Percentiles rank a stretch among this genome's conserved stretches.
These are phyloP conservation scores for Gnomoniopsis smithogilvyi DNA, from an alignment of 2,329 filamentous ascomycete genomes.

Conservation along the genomic window DNA sequence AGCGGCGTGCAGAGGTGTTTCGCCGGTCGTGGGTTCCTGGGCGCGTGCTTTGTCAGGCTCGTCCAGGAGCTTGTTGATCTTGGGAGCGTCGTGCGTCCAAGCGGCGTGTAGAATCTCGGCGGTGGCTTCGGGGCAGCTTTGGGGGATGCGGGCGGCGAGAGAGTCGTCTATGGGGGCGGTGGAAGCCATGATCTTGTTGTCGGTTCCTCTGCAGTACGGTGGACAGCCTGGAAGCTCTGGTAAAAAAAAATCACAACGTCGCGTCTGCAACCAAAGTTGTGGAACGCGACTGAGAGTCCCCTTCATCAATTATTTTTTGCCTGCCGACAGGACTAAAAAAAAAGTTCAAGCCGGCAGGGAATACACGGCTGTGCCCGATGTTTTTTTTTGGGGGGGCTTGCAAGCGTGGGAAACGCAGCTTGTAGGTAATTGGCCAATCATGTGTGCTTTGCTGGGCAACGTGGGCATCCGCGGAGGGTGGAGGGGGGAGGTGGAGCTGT, in stretches of 20 bases:
- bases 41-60: slow-evolving; percentile 64
- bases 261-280: background rate
- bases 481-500: background rate
- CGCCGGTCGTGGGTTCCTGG: slow-evolving; percentile 81
- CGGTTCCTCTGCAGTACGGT: slow-evolving; percentile 2
- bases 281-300: background rate
- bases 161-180: slow-evolving; percentile 39
- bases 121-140: slow-evolving; percentile 47
- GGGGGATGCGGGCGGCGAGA: slow-evolving; percentile 50
- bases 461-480: background rate
- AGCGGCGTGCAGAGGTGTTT: slow-evolving; percentile 84
- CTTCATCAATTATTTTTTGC: background rate
- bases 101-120: slow-evolving; percentile 51
- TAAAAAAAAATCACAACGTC: background rate
- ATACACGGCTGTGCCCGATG: too few species aligned
- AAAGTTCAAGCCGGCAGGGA: too few species aligned
- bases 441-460: background rate
- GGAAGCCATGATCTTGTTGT: background rate
- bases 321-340: background rate
- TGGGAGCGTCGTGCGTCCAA: slow-evolving; percentile 59
- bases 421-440: slow-evolving; percentile 15
- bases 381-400: too few species aligned
- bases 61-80: slow-evolving; percentile 67
- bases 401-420: background rate
- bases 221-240: background rate